A percentile compares a stretch with the other conserved stretches of the same genome.
These are phyloP conservation scores for Phytopythium aichiense DNA, from an alignment of 352 stramenopile species.

Conservation along the genomic window DNA sequence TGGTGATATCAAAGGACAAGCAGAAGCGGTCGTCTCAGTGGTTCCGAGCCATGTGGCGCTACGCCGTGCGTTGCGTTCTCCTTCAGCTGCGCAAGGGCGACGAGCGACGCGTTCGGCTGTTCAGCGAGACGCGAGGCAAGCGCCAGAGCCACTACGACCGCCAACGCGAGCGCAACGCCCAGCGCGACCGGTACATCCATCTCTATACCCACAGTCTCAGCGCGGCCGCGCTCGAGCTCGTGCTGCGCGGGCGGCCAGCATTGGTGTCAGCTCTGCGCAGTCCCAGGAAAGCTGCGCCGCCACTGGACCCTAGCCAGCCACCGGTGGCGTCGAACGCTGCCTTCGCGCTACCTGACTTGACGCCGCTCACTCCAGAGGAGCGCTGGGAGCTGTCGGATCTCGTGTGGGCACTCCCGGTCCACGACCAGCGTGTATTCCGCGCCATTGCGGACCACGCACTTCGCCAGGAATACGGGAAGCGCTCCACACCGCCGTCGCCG, in stretches of 20 bases:
- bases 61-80: slow-evolving; percentile 47
- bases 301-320: slow-evolving; percentile 5
- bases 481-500: slow-evolving; percentile 15
- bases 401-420: slow-evolving; percentile 36
- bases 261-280: slow-evolving; percentile 13
- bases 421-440: slow-evolving; percentile 48
- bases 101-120: slow-evolving; percentile 1
- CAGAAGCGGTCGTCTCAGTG: slow-evolving; percentile 35
- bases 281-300: background rate
- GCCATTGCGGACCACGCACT: slow-evolving; percentile 33
- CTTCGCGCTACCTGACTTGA: slow-evolving; percentile 16
- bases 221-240: slow-evolving; percentile 32
- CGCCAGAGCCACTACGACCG: slow-evolving; percentile 7
- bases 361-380: slow-evolving; percentile 40
- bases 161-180: slow-evolving; percentile 2
- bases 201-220: slow-evolving; percentile 57
- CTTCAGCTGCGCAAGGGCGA: slow-evolving; percentile 7
- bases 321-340: slow-evolving; percentile 3
- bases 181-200: slow-evolving; percentile 39
- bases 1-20: slow-evolving; percentile 18
- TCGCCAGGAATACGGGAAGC: slow-evolving; percentile 27
- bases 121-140: background rate
- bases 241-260: slow-evolving; percentile 32
- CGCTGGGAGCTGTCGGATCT: slow-evolving; percentile 68
- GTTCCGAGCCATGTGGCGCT: slow-evolving; percentile 70